These are phyloP conservation scores for Phaeosphaeriaceae sp. DNA, from an alignment of 2,329 filamentous ascomycete genomes.

Conservation along the genomic window DNA sequence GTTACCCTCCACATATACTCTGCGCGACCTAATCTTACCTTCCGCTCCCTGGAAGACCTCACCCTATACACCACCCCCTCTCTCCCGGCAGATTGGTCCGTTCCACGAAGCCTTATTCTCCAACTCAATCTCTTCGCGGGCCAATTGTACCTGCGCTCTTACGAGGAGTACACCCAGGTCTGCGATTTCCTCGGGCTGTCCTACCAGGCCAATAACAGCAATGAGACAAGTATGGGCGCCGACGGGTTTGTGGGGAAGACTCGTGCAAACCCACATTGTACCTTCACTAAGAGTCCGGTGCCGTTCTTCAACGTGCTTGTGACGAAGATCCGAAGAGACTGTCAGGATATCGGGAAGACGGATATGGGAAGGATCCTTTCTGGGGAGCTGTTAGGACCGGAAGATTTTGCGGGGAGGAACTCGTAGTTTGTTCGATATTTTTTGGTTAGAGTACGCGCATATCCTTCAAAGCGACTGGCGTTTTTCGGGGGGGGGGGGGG, in stretches of 20 bases:
- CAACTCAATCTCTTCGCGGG: slow-evolving; percentile 65
- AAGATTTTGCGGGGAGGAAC: too few relatives aligned
- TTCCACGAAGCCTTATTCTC: slow-evolving; percentile 25
- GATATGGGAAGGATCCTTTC: slow-evolving; percentile 50
- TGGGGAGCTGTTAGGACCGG: slow-evolving; percentile 38
- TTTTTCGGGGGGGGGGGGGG: too few relatives aligned
- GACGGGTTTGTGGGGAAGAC: slow-evolving; percentile 42
- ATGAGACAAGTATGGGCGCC: slow-evolving; percentile 29
- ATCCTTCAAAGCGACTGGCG: too few relatives aligned
- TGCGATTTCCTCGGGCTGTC: slow-evolving; percentile 61
- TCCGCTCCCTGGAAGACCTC: slow-evolving; percentile 52
- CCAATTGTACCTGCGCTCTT: slow-evolving; percentile 66
- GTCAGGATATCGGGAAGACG: slow-evolving; percentile 48
- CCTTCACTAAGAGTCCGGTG: slow-evolving; percentile 49
- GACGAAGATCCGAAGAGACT: slow-evolving; percentile 29
- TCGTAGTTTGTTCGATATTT: too few relatives aligned
- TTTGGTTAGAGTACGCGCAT: too few relatives aligned
- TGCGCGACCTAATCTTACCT: slow-evolving; percentile 33
- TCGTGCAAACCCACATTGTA: slow-evolving; percentile 18
- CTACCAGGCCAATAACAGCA: slow-evolving; percentile 20
- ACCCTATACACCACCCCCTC: slow-evolving; percentile 49
- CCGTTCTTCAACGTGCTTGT: slow-evolving; percentile 47
- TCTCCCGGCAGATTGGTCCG: background rate
- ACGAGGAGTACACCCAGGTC: slow-evolving; percentile 59
- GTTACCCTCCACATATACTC: too few relatives aligned